Evolutionary conservation across 805 yeast genomes (phyloP), one percentile per base, ranked within the genome.

Genomic region (Metschnikowia reukaufii): DNA sequence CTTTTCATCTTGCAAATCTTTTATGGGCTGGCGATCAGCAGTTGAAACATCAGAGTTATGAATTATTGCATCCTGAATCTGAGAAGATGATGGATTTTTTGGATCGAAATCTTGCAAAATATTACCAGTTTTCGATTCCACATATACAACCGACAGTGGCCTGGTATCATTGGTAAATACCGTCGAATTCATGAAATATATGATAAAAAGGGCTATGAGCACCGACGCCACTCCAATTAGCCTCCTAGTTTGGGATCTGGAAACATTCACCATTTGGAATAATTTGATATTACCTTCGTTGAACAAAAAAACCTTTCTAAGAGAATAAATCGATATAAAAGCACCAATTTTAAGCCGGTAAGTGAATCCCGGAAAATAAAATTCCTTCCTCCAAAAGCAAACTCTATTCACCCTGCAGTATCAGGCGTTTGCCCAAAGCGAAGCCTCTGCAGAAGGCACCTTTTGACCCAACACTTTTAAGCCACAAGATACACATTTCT

Each of bases 61-160:
- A n/a, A n/a, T n/a, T n/a, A n/a, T n/a, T n/a, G n/a, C n/a, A n/a
- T 8, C 38, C 29, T 7, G 27, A 23, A 23, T 23, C 27, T 6
- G 9, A 7, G 9, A 6, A 7, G 27, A 23, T 6, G 12, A 4
- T 35, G 43, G 35, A 10, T 18, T 32, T 10, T 25, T 42, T 3
- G 52, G 45, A 27, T 31, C 44, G 32, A 43, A 43, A 18, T 43
- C 39, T 17, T 15, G 42, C 41, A 53, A 31, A 15, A 56, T 42
- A 7, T 35, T 29, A 2, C 57, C 55, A 10, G 57, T 50, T n/a
- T 36, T 18, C 6, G 47, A 27, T 41, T 58, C 62, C n/a, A 57
- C 50, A 36, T 58, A 55, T 4, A 57, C 48, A 16, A 56, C 45
- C 8, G 44, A 29, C 12, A 44, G 39, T 15, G 25, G 10, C 2